These are phyloP conservation scores for Kwoniella dejecticola DNA, from an alignment of 768 basidiomycete genomes.

Conservation along the genomic window DNA sequence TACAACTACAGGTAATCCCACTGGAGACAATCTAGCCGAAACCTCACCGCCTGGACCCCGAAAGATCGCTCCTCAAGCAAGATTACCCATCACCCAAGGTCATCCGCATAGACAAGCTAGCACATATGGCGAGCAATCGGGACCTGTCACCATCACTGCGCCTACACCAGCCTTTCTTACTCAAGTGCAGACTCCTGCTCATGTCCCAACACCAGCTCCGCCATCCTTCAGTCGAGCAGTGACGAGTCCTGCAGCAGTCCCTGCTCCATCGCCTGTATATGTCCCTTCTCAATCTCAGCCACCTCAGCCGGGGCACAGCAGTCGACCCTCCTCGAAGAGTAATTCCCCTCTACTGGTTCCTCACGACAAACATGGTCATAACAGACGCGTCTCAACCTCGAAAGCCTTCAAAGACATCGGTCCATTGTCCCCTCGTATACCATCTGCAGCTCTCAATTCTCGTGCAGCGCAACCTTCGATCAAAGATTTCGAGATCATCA, in stretches of 20 bases:
- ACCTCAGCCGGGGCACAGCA: neutral
- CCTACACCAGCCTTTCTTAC: conserved; percentile 20
- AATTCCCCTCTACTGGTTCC: conserved; percentile 33
- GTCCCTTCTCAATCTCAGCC: conserved; percentile 1
- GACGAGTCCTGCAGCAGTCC: conserved; percentile 8
- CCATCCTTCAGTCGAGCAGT: conserved; percentile 1
- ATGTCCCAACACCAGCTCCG: neutral
- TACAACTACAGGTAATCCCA: conserved; percentile 35
- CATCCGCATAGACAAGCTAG: conserved; percentile 37
- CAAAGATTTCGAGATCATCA: conserved; percentile 99
- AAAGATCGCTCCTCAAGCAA: conserved; percentile 48
- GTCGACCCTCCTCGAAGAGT: conserved; percentile 13
- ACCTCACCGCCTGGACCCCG: conserved; percentile 43
- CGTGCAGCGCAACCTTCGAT: conserved; percentile 86
- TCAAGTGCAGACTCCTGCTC: conserved; percentile 3
- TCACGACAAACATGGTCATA: conserved; percentile 31
- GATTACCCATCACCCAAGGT: conserved; percentile 49
- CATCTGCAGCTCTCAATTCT: conserved; percentile 73
- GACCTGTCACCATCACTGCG: conserved; percentile 8
- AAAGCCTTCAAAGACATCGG: conserved; percentile 41
- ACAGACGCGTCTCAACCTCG: conserved; percentile 37
- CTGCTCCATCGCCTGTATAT: conserved; percentile 9
- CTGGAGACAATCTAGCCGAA: conserved; percentile 38
- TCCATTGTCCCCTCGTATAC: conserved; percentile 84
- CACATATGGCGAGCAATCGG: conserved; percentile 15